phyloP scores from a whole-genome alignment of 1,284 basidiomycete species.

The Sanghuangporus sanghuang region DNA sequence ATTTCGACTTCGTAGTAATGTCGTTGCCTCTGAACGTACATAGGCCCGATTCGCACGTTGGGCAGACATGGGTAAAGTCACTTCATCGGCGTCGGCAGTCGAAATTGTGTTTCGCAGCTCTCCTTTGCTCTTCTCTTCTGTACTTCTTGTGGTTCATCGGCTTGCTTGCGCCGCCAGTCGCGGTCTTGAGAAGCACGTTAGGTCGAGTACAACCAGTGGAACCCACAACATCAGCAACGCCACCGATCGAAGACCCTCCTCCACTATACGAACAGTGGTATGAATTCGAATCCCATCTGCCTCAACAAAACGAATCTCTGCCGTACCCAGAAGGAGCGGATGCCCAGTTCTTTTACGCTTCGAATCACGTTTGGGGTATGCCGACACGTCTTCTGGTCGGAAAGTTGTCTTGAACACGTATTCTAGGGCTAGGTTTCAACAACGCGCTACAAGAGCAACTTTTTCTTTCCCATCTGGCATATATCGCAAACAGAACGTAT shows the following conservation, averaged over 20 bases:
- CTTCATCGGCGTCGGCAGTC: constrained; percentile 3
- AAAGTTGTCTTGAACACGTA: background rate
- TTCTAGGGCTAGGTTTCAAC: constrained; percentile 10
- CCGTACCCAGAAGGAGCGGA: constrained; percentile 14
- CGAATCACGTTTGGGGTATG: constrained; percentile 15
- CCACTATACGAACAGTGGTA: constrained; percentile 13
- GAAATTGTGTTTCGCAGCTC: background rate
- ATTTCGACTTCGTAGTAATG: background rate
- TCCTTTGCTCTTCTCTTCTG: background rate
- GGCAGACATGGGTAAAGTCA: background rate
- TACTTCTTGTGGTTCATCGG: background rate
- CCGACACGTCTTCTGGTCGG: background rate
- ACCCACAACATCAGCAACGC: too few relatives aligned
- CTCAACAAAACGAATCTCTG: constrained; percentile 15
- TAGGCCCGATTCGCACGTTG: too few relatives aligned
- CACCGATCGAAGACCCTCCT: background rate
- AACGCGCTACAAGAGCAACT: constrained; percentile 15
- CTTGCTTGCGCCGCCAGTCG: background rate
- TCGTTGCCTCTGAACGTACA: background rate
- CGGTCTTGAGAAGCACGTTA: background rate
- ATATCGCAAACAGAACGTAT: constrained; percentile 17
- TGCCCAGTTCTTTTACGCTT: constrained; percentile 11
- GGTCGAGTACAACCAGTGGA: background rate
- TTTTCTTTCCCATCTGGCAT: constrained; percentile 19
- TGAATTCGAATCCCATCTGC: constrained; percentile 7